Base-by-base conservation (phyloP, 306 rosid species). In the Gleditsia sinensis region DNA sequence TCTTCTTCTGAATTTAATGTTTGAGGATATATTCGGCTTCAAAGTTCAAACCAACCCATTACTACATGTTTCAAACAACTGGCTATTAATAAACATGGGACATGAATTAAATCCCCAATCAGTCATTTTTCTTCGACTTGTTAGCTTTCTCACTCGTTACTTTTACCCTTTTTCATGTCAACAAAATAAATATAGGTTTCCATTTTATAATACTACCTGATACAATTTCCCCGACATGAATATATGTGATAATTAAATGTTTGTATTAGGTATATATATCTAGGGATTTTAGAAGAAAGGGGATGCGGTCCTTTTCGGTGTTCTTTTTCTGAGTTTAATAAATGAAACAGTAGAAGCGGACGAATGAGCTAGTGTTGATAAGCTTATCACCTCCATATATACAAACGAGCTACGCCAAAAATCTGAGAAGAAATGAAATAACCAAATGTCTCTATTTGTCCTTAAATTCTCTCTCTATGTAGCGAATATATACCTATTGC, bases 21-120 rank as follows among this genome's bases (percentile, higher is more conserved):
- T 80, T 71, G 71, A 75, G 54, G 43, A 49, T 16, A 14, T 28
- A 53, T 80, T 57, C 50, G 40, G 37, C 60, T 80, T 57, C n/a
- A n/a, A n/a, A n/a, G n/a, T n/a, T n/a, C 66, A 28, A 54, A 32
- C 75, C 3, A 48, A 28, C 46, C 55, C 67, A 72, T 14, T 23
- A 46, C 27, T 67, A 48, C 67, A 25, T 61, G 45, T 58, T 48
- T 36, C 30, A 36, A 57, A 9, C 11, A 58, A 68, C 32, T 33
- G 7, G 13, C 23, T 57, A 9, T 56, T 34, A 24, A 45, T 59
- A 9, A 32, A 73, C 69, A 72, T 23, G 59, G 43, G 58, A 56
- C 67, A 33, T 39, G 39, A 28, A 54, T 39, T 56, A 16, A 55
- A 30, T 43, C 17, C 7, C 68, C 11, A 9, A 20, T 58, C 7